phyloP scores from a whole-genome alignment of 2,329 filamentous ascomycete genomes.

The Aureobasidium sp. region DNA sequence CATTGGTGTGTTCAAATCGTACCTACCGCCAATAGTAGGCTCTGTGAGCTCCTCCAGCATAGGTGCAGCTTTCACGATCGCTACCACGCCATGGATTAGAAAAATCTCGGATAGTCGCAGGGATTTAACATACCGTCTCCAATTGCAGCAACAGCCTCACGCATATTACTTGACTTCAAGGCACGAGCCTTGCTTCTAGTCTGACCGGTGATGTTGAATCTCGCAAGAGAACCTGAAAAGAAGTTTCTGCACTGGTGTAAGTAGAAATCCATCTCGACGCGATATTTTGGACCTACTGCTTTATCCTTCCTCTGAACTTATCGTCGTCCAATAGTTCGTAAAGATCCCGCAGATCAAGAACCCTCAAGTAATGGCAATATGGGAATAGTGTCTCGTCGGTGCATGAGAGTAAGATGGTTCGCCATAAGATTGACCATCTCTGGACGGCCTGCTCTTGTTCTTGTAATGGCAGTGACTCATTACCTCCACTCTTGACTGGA shows the following conservation, averaged over 20 bases:
- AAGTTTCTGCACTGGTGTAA: conserved; percentile 36
- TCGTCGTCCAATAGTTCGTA: conserved; percentile 52
- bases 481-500: conserved; percentile 40
- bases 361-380: conserved; percentile 62
- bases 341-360: conserved; percentile 57
- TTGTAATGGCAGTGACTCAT: conserved; percentile 32
- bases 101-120: background rate
- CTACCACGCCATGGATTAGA: background rate
- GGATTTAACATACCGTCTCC: conserved; percentile 31
- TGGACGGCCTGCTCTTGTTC: conserved; percentile 43
- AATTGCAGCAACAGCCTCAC: conserved; percentile 40
- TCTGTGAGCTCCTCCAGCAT: conserved; percentile 47
- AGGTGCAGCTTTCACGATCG: conserved; percentile 31
- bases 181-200: background rate
- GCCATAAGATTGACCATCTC: conserved; percentile 60
- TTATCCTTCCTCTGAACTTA: conserved; percentile 50
- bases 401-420: conserved; percentile 60
- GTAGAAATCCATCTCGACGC: background rate
- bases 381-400: conserved; percentile 54
- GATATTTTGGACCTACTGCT: conserved; percentile 42
- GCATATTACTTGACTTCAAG: conserved; percentile 25
- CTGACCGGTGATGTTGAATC: conserved; percentile 32
- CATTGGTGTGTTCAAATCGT: background rate
- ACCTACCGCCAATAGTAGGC: conserved; percentile 22
- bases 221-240: conserved; percentile 43